Evolutionary conservation across 225 moss, liverwort and hornwort genomes (phyloP).

Genomic region (Sphagnum contortum): DNA sequence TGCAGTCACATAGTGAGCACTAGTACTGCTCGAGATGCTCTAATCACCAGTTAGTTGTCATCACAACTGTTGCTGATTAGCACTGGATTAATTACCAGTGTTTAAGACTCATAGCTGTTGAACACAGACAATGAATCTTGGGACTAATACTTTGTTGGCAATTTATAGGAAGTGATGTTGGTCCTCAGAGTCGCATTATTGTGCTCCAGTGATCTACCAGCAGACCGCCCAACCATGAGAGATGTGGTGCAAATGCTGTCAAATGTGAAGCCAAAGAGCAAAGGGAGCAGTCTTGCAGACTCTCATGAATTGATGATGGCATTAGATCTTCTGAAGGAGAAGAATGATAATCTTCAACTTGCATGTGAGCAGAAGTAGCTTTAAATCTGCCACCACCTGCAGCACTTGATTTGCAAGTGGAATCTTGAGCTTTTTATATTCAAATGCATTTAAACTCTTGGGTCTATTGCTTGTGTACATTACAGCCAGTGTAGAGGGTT

Average conservation of each 20-base stretch:
- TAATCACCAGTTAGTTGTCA: too few species aligned
- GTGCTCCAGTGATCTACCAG: conserved; percentile 80
- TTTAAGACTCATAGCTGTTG: not conserved
- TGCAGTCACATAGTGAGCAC: too few species aligned
- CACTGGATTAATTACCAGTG: not conserved
- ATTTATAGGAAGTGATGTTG: conserved; percentile 62
- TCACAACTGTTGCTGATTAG: not conserved
- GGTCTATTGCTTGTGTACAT: too few species aligned
- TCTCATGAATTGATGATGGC: conserved; percentile 16
- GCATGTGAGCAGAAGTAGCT: too few species aligned
- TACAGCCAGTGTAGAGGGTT: too few species aligned
- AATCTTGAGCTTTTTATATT: too few species aligned
- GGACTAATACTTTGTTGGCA: not conserved
- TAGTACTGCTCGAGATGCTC: too few species aligned
- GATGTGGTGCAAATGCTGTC: conserved; percentile 90
- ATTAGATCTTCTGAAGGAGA: too few species aligned
- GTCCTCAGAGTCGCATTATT: conserved; percentile 79
- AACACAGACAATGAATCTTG: not conserved
- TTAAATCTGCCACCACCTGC: too few species aligned
- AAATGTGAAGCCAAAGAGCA: conserved; percentile 51
- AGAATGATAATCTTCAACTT: too few species aligned
- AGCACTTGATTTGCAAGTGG: too few species aligned
- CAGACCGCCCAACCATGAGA: conserved; percentile 85
- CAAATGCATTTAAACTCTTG: too few species aligned
- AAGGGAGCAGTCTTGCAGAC: conserved; percentile 18